Percentiles rank a stretch among this genome's conserved stretches.
phyloP scores from a whole-genome alignment of 2,329 filamentous ascomycete genomes.

The Fusarium bactridioides region DNA sequence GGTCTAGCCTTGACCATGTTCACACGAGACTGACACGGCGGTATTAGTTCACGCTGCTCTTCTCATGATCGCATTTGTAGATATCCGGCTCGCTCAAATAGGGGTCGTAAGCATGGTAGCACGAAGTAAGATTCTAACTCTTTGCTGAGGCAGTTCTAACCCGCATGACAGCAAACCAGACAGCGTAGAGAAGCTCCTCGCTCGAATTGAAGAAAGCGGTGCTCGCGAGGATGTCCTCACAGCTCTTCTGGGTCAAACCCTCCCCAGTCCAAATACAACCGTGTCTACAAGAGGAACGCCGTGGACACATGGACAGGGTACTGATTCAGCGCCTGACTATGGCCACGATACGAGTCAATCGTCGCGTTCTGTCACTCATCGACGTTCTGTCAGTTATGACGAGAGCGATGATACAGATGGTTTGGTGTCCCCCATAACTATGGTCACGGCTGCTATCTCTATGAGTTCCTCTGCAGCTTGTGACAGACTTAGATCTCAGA shows the following conservation, averaged over 20 bases:
- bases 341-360: background rate
- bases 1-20: background rate
- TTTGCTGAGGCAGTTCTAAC: background rate
- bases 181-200: conserved; percentile 1
- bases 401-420: background rate
- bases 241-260: background rate
- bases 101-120: conserved; percentile 15
- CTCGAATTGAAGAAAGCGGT: conserved; percentile 16
- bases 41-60: conserved; percentile 1
- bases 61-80: conserved; percentile 8
- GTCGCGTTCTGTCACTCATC: background rate
- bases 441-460: conserved; percentile 3
- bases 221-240: background rate
- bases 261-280: conserved; percentile 13
- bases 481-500: conserved; percentile 7
- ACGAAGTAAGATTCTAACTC: background rate
- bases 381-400: background rate
- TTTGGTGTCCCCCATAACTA: background rate
- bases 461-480: background rate
- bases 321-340: background rate
- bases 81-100: conserved; percentile 8
- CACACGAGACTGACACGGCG: background rate
- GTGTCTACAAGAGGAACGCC: background rate
- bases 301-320: background rate
- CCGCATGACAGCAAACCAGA: background rate